Evolutionary conservation across 768 basidiomycete genomes (phyloP).

Genomic region (Xerocomellus amylosporus): DNA sequence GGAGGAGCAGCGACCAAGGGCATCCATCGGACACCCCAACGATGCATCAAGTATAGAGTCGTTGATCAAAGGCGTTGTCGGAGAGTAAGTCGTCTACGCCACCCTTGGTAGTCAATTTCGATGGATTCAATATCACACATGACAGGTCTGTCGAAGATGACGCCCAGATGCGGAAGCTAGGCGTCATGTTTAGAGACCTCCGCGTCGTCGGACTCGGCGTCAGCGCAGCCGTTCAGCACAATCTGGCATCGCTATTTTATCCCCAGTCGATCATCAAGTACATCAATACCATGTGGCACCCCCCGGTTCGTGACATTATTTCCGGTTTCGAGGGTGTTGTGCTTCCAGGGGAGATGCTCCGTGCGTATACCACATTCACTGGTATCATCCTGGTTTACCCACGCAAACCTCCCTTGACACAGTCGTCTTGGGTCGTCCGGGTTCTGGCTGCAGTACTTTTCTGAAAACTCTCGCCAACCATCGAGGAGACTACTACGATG

Average conservation of each 20-base stretch:
- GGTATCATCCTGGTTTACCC: not conserved
- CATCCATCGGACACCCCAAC: not conserved
- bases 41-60: slow-evolving; percentile 10
- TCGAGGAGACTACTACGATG: slow-evolving; percentile 38
- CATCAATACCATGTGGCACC: slow-evolving; percentile 50
- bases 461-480: slow-evolving; percentile 52
- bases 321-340: slow-evolving; percentile 62
- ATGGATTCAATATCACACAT: not conserved
- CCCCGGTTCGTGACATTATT: slow-evolving; percentile 62
- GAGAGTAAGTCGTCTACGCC: slow-evolving; percentile 8
- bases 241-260: slow-evolving; percentile 52
- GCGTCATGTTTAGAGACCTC: slow-evolving; percentile 50
- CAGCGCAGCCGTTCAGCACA: slow-evolving; percentile 44
- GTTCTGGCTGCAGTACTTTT: slow-evolving; percentile 53
- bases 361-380: slow-evolving; percentile 42
- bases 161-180: slow-evolving; percentile 41
- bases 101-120: not conserved
- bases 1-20: not conserved
- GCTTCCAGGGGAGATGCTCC: slow-evolving; percentile 71
- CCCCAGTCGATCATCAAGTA: slow-evolving; percentile 37
- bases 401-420: not conserved
- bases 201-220: slow-evolving; percentile 50
- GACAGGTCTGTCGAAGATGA: slow-evolving; percentile 34
- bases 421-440: slow-evolving; percentile 85
- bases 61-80: slow-evolving; percentile 15